Evolutionary conservation across 2,329 filamentous ascomycete species (phyloP), one percentile per base, ranked within the genome.

Genomic region (Venturia carpophila): DNA sequence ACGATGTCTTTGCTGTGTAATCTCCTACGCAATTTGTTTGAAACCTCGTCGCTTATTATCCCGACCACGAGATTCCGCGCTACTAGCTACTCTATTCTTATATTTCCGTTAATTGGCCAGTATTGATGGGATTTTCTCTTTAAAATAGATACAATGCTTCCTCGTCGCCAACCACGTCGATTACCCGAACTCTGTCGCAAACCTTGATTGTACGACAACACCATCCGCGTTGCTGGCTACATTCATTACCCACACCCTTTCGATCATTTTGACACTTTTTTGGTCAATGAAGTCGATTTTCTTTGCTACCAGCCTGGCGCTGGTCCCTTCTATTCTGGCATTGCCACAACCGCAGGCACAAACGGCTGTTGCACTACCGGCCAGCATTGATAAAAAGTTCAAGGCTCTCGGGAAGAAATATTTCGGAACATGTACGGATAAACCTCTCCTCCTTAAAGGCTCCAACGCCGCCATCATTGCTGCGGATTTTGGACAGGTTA

Each of bases 401-500:
- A 61, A 62, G 39, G 27, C 37, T 0, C 7, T 41, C 21, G 64
- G 64, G 3, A 64, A 64, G 63, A 78, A 82, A 68, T 90, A 89
- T 75, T 84, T 82, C 65, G 87, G 87, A 68, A 81, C 80, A 17
- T 79, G 77, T 64, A 78, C 82, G 1, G 86, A 89, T 70, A 77
- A 82, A 70, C 76, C 76, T 67, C 79, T 76, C 13, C 79, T 89
- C 4, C 76, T 72, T 42, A 72, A 76, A 11, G 79, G 76, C 64
- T 77, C 80, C 68, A 83, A 81, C 66, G 79, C 79, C n/a, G 78
- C 79, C 66, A 79, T 87, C 70, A 83, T 89, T 73, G 79, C 81
- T 67, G 76, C 78, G 64, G 77, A 87, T 73, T 89, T 88, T 67
- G 85, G 86, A 24, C 82, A 85, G 72, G 77, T 89, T 27, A 88